Evolutionary conservation across 345 rosid species (phyloP), one percentile per base, ranked within the genome.

Genomic region (Adansonia digitata): DNA sequence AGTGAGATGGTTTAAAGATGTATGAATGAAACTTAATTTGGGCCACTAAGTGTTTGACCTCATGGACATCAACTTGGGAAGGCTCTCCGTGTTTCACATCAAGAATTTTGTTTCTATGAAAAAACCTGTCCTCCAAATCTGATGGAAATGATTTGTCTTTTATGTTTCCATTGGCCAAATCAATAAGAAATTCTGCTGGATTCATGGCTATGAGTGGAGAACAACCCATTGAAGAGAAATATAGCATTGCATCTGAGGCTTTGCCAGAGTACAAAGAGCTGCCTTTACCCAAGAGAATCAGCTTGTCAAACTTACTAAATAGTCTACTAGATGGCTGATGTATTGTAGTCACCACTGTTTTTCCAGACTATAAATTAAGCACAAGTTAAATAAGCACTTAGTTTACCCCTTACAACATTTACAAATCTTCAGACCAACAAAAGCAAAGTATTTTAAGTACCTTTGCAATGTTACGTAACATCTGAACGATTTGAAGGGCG

Each of bases 131-230:
- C 56, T 62, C 70, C 61, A 76, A 13, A 39, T 82, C 75, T 37
- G 76, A 65, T 26, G 83, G 85, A 45, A 80, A 40, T 20, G 81
- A 77, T 14, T 71, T 77, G 26, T 80, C 79, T 27, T 75, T 80
- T 9, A 77, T 18, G 26, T 83, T 75, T 15, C 84, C 86, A 56
- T 78, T 78, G 12, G 86, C 82, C 24, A 83, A 75, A 59, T 83
- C 84, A 63, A 75, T 55, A 3, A 80, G 80, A 65, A 80, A 83
- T 48, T 83, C 82, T 34, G 84, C 86, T 26, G 82, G 84, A 71
- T 80, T 83, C 80, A 83, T 78, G 39, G 78, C 69, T 18, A 83
- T 69, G 7, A 60, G 74, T 14, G 86, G 86, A 73, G 64, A 61
- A 69, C 76, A 78, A 8, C 86, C 82, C 52, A 80, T 78, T 14